Conservation (phyloP, 2,329 filamentous ascomycete genomes). For the Fusarium penzigii region DNA sequence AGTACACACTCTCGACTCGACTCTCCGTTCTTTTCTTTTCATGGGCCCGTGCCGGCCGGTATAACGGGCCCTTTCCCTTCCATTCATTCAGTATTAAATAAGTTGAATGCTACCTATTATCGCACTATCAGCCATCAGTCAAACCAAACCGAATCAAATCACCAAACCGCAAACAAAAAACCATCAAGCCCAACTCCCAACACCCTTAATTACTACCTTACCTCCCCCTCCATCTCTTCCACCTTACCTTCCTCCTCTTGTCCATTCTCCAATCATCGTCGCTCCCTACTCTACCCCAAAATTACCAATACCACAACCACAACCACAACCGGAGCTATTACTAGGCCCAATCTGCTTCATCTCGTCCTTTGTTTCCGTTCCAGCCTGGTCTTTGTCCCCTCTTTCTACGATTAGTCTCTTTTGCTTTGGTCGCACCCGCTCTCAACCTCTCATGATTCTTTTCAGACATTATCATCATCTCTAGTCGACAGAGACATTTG, state of each 20-base stretch:
- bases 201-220: background rate
- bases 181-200: background rate
- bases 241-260: conserved; percentile 13
- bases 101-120: background rate
- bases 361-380: background rate
- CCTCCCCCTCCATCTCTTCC: conserved; percentile 16
- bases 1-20: background rate
- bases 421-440: background rate
- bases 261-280: conserved; percentile 30
- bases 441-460: background rate
- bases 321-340: background rate
- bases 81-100: background rate
- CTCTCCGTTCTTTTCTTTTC: no score
- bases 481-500: background rate
- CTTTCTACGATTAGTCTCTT: background rate
- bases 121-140: background rate
- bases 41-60: conserved; percentile 10
- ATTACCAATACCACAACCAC: conserved; percentile 16
- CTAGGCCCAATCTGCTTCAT: background rate
- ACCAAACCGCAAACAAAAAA: conserved; percentile 2
- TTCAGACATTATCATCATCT: background rate
- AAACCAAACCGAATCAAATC: background rate
- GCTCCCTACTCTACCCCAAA: conserved; percentile 26
- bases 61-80: conserved; percentile 16
- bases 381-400: background rate